Evolutionary conservation across 305 asterid species (phyloP).

Genomic region (Solanum hybrid): DNA sequence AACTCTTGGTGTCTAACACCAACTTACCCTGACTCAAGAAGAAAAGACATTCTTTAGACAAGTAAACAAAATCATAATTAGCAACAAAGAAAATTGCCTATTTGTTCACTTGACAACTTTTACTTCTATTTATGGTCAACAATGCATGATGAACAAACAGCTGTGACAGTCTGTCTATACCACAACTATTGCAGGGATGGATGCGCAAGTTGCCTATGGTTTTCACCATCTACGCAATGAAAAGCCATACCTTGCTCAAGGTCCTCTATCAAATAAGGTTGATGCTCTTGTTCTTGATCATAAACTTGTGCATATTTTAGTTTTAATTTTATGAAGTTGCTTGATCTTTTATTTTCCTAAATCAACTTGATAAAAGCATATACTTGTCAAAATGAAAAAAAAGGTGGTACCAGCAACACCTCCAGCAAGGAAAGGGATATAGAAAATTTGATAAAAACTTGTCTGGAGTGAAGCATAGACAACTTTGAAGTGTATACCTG

Average conservation of each 20-base stretch:
- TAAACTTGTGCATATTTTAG: background rate
- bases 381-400: background rate
- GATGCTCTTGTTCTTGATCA: slow-evolving; percentile 10
- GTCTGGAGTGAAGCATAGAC: background rate
- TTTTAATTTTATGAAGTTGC: background rate
- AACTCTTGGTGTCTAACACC: background rate
- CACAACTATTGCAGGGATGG: slow-evolving; percentile 66
- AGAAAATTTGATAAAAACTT: background rate
- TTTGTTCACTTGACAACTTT: background rate
- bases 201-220: slow-evolving; percentile 98
- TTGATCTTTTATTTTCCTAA: background rate
- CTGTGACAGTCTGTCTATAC: background rate
- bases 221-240: slow-evolving; percentile 94
- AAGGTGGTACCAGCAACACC: background rate
- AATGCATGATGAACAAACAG: background rate
- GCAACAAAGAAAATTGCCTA: background rate
- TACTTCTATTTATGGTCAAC: background rate
- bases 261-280: slow-evolving; percentile 94
- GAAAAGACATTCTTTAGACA: background rate
- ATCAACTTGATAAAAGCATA: background rate
- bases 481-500: background rate
- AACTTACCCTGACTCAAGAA: background rate
- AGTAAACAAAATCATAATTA: background rate
- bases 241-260: slow-evolving; percentile 93
- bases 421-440: background rate